These are phyloP conservation scores for Leptographium lundbergii DNA, from an alignment of 2,329 filamentous ascomycete genomes.

Conservation along the genomic window DNA sequence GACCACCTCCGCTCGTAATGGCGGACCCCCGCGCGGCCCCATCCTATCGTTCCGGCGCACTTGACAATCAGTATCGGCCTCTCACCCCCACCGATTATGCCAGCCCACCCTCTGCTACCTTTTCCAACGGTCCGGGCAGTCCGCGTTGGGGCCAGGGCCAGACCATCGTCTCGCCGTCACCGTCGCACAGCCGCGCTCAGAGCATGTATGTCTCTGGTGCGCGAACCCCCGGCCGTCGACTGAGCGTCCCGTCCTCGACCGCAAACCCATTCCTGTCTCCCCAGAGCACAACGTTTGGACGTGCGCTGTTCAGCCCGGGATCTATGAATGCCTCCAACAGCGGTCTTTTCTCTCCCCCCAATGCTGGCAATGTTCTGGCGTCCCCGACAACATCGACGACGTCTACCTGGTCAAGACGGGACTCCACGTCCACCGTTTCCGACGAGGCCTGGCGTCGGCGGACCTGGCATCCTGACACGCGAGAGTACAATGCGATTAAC, in stretches of 20 bases:
- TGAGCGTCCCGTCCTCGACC: slow-evolving; percentile 65
- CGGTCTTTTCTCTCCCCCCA: slow-evolving; percentile 41
- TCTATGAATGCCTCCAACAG: slow-evolving; percentile 41
- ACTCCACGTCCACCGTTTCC: slow-evolving; percentile 46
- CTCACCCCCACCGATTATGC: slow-evolving; percentile 63
- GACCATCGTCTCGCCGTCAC: slow-evolving; percentile 57
- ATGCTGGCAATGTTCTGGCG: slow-evolving; percentile 44
- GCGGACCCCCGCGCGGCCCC: slow-evolving; percentile 56
- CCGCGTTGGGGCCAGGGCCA: slow-evolving; percentile 59
- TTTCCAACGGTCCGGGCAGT: slow-evolving; percentile 64
- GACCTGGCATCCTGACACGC: slow-evolving; percentile 81
- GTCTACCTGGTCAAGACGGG: slow-evolving; percentile 46
- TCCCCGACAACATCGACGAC: slow-evolving; percentile 53
- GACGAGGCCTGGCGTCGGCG: slow-evolving; percentile 73
- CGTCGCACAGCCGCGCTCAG: slow-evolving; percentile 54
- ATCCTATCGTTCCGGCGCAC: slow-evolving; percentile 47
- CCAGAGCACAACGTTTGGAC: slow-evolving; percentile 41
- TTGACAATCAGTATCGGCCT: slow-evolving; percentile 50
- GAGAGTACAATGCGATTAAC: slow-evolving; percentile 34
- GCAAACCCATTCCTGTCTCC: slow-evolving; percentile 62
- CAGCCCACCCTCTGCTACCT: slow-evolving; percentile 74
- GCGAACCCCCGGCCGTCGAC: slow-evolving; percentile 56
- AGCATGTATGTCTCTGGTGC: slow-evolving; percentile 56
- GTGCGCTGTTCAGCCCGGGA: slow-evolving; percentile 41
- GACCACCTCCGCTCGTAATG: slow-evolving; percentile 76